Percentiles rank a stretch among this genome's conserved stretches.
Evolutionary conservation across 768 basidiomycete genomes (phyloP).

Genomic region (Leccinum pellstonianum): DNA sequence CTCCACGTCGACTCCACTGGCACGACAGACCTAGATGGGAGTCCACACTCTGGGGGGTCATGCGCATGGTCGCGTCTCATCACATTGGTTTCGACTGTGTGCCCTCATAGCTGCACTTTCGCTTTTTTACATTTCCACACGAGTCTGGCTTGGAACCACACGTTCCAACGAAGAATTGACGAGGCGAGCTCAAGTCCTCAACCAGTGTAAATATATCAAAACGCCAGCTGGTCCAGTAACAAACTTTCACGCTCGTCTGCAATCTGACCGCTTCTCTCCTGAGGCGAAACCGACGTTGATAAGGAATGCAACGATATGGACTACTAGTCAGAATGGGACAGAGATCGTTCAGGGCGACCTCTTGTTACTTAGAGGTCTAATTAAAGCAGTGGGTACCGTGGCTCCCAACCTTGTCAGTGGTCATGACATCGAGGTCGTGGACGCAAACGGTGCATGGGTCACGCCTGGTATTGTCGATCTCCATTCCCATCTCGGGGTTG

Average conservation of each 20-base stretch:
- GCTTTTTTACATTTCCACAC: conserved; percentile 6
- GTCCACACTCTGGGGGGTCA: background rate
- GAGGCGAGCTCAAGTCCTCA: conserved; percentile 30
- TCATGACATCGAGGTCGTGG: conserved; percentile 43
- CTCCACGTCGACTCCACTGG: background rate
- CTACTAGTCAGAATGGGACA: conserved; percentile 66
- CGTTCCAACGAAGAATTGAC: conserved; percentile 9
- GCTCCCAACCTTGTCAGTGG: conserved; percentile 19
- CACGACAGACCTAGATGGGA: background rate
- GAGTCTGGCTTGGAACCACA: background rate
- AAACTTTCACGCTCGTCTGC: conserved; percentile 47
- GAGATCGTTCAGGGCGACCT: conserved; percentile 65
- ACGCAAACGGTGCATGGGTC: conserved; percentile 72
- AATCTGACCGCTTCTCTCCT: conserved; percentile 64
- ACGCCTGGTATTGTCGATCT: conserved; percentile 68
- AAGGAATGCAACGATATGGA: conserved; percentile 82
- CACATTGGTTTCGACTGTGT: conserved; percentile 11
- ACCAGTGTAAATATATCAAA: conserved; percentile 44
- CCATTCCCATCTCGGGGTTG: conserved; percentile 49
- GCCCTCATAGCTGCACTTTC: conserved; percentile 4
- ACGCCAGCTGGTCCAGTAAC: conserved; percentile 42
- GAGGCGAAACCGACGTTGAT: conserved; percentile 66
- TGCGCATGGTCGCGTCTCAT: background rate
- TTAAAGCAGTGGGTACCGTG: conserved; percentile 56
- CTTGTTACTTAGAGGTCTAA: conserved; percentile 66